phyloP scores from a whole-genome alignment of 1,284 basidiomycete species.

The Cutaneotrichosporon curvatum region DNA sequence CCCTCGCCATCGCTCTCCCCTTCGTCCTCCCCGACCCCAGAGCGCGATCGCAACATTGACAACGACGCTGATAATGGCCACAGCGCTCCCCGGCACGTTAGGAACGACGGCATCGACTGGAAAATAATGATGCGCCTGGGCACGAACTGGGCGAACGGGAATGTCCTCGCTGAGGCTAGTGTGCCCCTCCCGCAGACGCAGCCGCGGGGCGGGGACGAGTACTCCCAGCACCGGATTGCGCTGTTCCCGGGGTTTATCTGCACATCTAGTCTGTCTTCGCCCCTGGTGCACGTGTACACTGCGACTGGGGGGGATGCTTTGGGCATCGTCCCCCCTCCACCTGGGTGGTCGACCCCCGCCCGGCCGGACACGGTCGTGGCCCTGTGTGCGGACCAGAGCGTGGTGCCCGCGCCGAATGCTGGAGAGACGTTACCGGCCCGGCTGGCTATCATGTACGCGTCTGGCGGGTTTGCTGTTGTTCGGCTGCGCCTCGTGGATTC shows the following conservation, averaged over 20 bases:
- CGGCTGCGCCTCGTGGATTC: slow-evolving; percentile 15
- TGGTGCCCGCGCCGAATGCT: not conserved
- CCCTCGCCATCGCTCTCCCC: slow-evolving; percentile 26
- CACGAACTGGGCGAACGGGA: slow-evolving; percentile 45
- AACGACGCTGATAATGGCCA: too few species aligned
- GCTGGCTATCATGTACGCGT: slow-evolving; percentile 41
- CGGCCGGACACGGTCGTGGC: slow-evolving; percentile 42
- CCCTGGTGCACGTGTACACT: slow-evolving; percentile 38
- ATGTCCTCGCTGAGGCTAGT: slow-evolving; percentile 31
- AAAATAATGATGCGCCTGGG: slow-evolving; percentile 42
- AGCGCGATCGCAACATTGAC: too few species aligned
- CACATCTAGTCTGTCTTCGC: slow-evolving; percentile 35
- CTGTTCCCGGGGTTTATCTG: slow-evolving; percentile 44
- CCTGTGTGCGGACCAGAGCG: slow-evolving; percentile 39
- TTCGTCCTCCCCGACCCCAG: slow-evolving; percentile 18
- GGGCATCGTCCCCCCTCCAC: slow-evolving; percentile 44
- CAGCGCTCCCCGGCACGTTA: slow-evolving; percentile 11
- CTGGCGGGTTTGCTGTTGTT: slow-evolving; percentile 42
- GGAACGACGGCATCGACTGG: slow-evolving; percentile 45
- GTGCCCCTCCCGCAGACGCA: slow-evolving; percentile 36
- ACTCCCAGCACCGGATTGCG: slow-evolving; percentile 36
- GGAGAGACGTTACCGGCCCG: slow-evolving; percentile 24
- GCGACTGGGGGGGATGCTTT: slow-evolving; percentile 12
- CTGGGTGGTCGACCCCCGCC: slow-evolving; percentile 42
- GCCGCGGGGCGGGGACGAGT: not conserved